Evolutionary conservation across 1,139 yeast genomes (phyloP).

Genomic region (Scheffersomyces illinoinensis): DNA sequence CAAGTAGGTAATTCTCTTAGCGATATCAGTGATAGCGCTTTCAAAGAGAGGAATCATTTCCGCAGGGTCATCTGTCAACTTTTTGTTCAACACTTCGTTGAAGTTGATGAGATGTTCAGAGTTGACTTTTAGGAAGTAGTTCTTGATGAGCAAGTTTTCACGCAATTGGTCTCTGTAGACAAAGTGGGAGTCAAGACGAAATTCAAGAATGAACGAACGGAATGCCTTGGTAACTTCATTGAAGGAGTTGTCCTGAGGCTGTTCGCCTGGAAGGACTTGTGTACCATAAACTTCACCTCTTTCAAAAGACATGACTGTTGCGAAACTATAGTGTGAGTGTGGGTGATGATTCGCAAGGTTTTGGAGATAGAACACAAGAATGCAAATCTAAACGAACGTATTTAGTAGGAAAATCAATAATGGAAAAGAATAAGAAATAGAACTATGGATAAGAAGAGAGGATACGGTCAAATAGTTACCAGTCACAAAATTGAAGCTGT

Average conservation of each 20-base stretch:
- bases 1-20: conserved; percentile 72
- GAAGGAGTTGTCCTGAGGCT: conserved; percentile 64
- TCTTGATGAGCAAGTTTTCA: conserved; percentile 78
- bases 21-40: conserved; percentile 85
- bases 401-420: background rate
- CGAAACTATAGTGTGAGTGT: background rate
- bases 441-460: background rate
- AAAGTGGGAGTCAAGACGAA: conserved; percentile 78
- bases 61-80: conserved; percentile 80
- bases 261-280: conserved; percentile 82
- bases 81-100: conserved; percentile 86
- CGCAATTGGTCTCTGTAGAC: conserved; percentile 90
- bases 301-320: conserved; percentile 62
- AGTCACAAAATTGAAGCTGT: background rate
- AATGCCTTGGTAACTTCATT: conserved; percentile 81
- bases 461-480: background rate
- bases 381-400: background rate
- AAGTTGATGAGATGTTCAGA: conserved; percentile 84
- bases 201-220: conserved; percentile 80
- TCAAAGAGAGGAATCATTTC: conserved; percentile 91
- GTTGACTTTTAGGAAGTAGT: conserved; percentile 72
- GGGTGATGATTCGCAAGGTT: background rate
- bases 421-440: background rate
- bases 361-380: background rate
- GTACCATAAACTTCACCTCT: conserved; percentile 81